Evolutionary conservation across 2,329 filamentous ascomycete species (phyloP), one percentile per base, ranked within the genome.

Genomic region (Fusarium sp.): DNA sequence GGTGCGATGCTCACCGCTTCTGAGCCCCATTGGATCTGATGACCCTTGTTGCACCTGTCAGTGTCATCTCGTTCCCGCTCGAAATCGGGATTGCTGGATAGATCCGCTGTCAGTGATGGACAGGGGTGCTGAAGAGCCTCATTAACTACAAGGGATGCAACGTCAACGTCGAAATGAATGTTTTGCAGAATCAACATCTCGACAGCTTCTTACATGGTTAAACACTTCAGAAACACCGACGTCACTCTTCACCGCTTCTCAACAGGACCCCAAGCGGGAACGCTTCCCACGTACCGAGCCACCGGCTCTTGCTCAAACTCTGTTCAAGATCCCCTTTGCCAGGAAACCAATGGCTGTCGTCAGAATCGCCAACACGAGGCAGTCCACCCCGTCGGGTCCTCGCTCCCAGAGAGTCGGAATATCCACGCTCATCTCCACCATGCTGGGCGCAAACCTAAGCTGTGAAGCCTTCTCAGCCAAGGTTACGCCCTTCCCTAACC

Each of bases 31-130:
- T 72, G 59, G 64, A 55, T 60, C 61, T 55, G 14, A 27, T 40
- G 20, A 66, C 63, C 68, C 69, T 62, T 70, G 58, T 46, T 71
- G 61, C 64, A 60, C 42, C 64, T 68, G 66, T 67, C 70, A 67
- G 53, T 57, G 58, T 64, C 66, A 53, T 59, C 40, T 60, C 61
- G 56, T 64, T 49, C 62, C 40, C 50, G 57, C 20, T 40, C 16
- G 38, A 27, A 46, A 46, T 46, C 54, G 65, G 55, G 58, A 54
- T 69, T 38, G 31, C 60, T 69, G 72, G 72, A 61, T 74, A 74
- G 72, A 74, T 74, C 72, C 72, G 72, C 67, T 73, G 69, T 65
- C 72, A 72, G 59, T 27, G 42, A 49, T 49, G 42, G 51, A 50
- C 61, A 61, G 40, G 63, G 51, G 66, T 40, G 23, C 53, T 40